Base-by-base conservation (phyloP, 441 rosid species). In the Syzygium syzygioides region DNA sequence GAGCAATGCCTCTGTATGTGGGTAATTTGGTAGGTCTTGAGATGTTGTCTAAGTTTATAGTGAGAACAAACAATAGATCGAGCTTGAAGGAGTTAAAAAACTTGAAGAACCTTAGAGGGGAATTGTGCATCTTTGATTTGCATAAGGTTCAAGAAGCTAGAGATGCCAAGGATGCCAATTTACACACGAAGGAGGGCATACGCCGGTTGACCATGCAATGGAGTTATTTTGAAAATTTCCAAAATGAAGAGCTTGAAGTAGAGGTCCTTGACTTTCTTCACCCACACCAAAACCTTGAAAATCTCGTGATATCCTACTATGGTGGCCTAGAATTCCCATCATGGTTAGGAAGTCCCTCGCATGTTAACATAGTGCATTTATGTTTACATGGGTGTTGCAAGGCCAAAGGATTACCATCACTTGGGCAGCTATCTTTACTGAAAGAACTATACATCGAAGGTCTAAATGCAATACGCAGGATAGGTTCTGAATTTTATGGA, bases 1-100 rank as follows among this genome's bases (percentile, higher is more conserved):
- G 0, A 32, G 6, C 1, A 3, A 30, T 2, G 7, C 45, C 79
- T 0, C 1, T 30, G 3, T 0, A 9, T 32, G 1, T 32, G 4
- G 25, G 79, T 9, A 32, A 32, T 9, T 66, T 66, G 79, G 7
- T 0, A 0, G 45, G 45, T 66, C 45, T 66, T 32, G 79, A 66
- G 1, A 32, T 66, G 0, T 4, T 66, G 3, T 18, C 26, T 0
- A 32, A 66, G 3, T 66, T 66, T 9, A 1, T 18, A 32, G 79
- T 66, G 4, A 14, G 26, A 66, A 66, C 0, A 0, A 13, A 2
- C 9, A 18, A 32, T 66, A 45, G 79, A 0, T 9, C 7, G 0
- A 32, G 26, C 6, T 66, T 66, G 45, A 9, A 66, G 7, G 79
- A 66, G 79, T 18, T 66, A 9, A 18, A 66, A 66, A 4, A 32